Percentiles rank a stretch among this genome's conserved stretches.
Evolutionary conservation across 805 yeast genomes (phyloP).

Genomic region (Wickerhamomyces rabaulensis): DNA sequence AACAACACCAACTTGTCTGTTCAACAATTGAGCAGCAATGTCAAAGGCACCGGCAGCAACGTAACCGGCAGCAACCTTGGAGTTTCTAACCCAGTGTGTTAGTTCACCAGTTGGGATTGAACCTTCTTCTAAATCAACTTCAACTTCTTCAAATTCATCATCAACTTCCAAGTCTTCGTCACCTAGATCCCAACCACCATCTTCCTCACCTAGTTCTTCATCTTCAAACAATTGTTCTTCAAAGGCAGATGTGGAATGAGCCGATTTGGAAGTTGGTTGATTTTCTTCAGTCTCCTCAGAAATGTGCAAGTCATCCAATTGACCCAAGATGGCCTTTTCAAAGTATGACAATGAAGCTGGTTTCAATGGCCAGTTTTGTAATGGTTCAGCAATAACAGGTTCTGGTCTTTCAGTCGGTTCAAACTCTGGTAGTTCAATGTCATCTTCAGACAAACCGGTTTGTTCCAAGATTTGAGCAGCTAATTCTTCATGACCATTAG

Average conservation of each 20-base stretch:
- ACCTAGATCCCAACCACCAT: slow-evolving; percentile 76
- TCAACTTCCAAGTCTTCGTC: slow-evolving; percentile 74
- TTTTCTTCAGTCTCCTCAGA: slow-evolving; percentile 35
- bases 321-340: slow-evolving; percentile 78
- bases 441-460: slow-evolving; percentile 59
- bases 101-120: slow-evolving; percentile 41
- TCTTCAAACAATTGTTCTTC: slow-evolving; percentile 38
- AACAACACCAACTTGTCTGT: slow-evolving; percentile 83
- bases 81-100: slow-evolving; percentile 80
- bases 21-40: slow-evolving; percentile 87
- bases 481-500: slow-evolving; percentile 72
- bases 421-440: slow-evolving; percentile 59
- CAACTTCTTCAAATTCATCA: slow-evolving; percentile 51
- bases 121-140: slow-evolving; percentile 30
- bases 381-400: slow-evolving; percentile 42
- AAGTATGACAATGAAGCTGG: slow-evolving; percentile 71
- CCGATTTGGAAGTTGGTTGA: slow-evolving; percentile 20
- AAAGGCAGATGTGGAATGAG: slow-evolving; percentile 15
- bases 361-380: slow-evolving; percentile 76
- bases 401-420: slow-evolving; percentile 39
- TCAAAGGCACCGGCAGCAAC: slow-evolving; percentile 97
- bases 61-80: slow-evolving; percentile 85
- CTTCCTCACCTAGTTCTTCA: slow-evolving; percentile 46
- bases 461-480: slow-evolving; percentile 70
- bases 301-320: slow-evolving; percentile 58